Base-by-base conservation (phyloP, 805 yeast species). In the Yueomyces sinensis region DNA sequence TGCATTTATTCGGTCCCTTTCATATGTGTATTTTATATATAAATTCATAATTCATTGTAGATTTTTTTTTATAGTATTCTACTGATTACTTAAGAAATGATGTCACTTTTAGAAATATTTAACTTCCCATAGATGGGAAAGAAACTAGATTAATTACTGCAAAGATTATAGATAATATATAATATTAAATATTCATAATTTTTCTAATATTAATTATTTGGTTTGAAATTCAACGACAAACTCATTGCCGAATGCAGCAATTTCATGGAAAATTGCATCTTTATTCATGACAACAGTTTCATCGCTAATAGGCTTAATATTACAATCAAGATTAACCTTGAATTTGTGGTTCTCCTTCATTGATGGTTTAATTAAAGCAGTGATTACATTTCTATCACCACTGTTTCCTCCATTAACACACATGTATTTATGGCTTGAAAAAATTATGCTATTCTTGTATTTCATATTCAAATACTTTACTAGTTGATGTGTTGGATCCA, bases 301-400 rank as follows among this genome's bases (percentile, higher is more conserved):
- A 4, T 65, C 56, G 24, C 64, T 69, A 4, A 65, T 54, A 1
- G 94, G 93, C 49, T 70, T 66, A 37, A 77, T 66, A 46, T 83
- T 77, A 47, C 73, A 77, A 13, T 87, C 93, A 39, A 81, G 54
- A 42, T 80, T 82, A 17, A 80, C 94, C 46, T 78, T 76, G 62
- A 84, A 86, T 54, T 76, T 81, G 50, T 73, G 70, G 40, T 71
- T 70, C 15, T 64, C 59, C 40, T 71, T 56, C 27, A 70, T 67
- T 4, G 68, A 56, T 2, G 95, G 94, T 34, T 80, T 74, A 61
- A 89, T 76, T 32, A 91, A 59, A 2, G 96, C 96, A 17, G 87
- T 70, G 33, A 89, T 71, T 6, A 78, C 76, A 45, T 75, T 74
- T 34, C 61, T 63, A 18, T 76, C 73, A 13, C 70, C 69, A 23